Evolutionary conservation across 352 stramenopile species (phyloP).

Genomic region (Peronospora farinosa): DNA sequence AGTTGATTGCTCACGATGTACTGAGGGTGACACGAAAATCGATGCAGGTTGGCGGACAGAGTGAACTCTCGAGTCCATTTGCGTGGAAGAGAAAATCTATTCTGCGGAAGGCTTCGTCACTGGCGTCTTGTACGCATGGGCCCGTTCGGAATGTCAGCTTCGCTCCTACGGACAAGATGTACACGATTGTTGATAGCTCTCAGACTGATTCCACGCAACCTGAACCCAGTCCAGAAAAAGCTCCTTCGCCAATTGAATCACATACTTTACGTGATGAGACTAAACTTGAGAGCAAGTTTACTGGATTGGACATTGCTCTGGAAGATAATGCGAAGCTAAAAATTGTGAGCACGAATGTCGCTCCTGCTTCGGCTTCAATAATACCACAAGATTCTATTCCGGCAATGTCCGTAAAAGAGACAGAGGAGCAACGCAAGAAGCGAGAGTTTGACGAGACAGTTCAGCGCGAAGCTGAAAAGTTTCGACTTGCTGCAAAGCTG

Average conservation of each 20-base stretch:
- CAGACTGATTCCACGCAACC: conserved; percentile 21
- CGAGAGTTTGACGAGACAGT: conserved; percentile 59
- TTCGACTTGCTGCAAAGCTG: conserved; percentile 58
- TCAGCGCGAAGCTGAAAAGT: conserved; percentile 50
- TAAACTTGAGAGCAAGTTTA: conserved; percentile 2
- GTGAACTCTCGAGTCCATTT: conserved; percentile 14
- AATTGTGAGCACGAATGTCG: conserved; percentile 5
- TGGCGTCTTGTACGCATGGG: conserved; percentile 11
- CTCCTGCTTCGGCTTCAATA: not conserved
- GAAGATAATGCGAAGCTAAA: conserved; percentile 8
- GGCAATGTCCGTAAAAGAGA: conserved; percentile 12
- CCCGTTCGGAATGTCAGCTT: conserved; percentile 29
- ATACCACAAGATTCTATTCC: conserved; percentile 1
- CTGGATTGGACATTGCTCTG: conserved; percentile 4
- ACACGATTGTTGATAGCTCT: conserved; percentile 25
- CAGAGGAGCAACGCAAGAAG: conserved; percentile 37
- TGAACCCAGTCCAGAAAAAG: conserved; percentile 22
- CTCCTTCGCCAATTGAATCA: not conserved
- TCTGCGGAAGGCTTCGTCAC: conserved; percentile 27
- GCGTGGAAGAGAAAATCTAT: conserved; percentile 31
- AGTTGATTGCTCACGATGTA: conserved; percentile 6
- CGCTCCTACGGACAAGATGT: conserved; percentile 21
- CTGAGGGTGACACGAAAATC: conserved; percentile 20
- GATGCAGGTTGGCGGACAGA: conserved; percentile 15
- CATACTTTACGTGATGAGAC: conserved; percentile 3